Evolutionary conservation across 2,329 filamentous ascomycete species (phyloP).

Genomic region (Lomentospora prolificans): DNA sequence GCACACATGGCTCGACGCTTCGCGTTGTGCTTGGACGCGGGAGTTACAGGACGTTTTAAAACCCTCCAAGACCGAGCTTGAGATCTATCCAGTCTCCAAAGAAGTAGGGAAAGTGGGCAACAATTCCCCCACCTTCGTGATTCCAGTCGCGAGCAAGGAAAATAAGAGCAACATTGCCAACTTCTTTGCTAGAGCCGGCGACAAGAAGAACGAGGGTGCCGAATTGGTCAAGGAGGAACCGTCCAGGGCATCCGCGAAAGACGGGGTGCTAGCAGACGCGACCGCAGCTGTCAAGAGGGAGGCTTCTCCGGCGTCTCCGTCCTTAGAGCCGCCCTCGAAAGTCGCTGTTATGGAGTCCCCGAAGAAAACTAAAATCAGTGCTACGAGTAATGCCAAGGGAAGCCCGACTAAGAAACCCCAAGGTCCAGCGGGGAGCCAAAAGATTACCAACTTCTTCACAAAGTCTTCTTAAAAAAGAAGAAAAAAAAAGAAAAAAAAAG

Average conservation of each 20-base stretch:
- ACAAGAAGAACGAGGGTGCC: slow-evolving; percentile 5
- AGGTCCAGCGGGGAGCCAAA: background rate
- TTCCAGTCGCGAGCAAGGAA: slow-evolving; percentile 73
- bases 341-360: background rate
- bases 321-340: background rate
- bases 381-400: background rate
- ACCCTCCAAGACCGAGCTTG: slow-evolving; percentile 69
- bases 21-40: slow-evolving; percentile 59
- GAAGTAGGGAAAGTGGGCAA: slow-evolving; percentile 94
- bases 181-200: slow-evolving; percentile 60
- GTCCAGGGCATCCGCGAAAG: background rate
- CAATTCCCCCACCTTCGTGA: slow-evolving; percentile 71
- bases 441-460: slow-evolving; percentile 7
- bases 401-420: background rate
- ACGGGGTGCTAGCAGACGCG: background rate
- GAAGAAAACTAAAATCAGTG: background rate
- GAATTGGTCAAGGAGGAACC: background rate
- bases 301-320: background rate
- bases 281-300: background rate
- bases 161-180: slow-evolving; percentile 93
- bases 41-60: slow-evolving; percentile 72
- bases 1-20: slow-evolving; percentile 69
- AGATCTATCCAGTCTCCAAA: slow-evolving; percentile 76
- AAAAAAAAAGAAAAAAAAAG: no score
- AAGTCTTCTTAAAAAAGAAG: background rate